Conservation (phyloP, 2,329 filamentous ascomycete genomes). For the Cercospora zeae-maydis region DNA sequence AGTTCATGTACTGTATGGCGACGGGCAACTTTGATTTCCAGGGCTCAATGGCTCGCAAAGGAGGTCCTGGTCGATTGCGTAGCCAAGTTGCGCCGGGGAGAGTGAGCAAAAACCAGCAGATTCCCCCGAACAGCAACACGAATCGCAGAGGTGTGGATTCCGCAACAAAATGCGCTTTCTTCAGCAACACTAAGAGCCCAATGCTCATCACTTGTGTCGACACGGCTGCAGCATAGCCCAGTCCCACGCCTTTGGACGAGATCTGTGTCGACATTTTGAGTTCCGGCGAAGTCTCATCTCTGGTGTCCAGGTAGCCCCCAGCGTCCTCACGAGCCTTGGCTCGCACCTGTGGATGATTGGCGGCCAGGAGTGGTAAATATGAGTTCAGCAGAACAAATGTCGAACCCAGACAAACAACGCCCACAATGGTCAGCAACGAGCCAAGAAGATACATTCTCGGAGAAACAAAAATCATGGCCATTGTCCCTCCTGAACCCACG, state of each 20-base stretch:
- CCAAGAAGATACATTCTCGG: constrained; percentile 74
- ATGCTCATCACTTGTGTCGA: constrained; percentile 77
- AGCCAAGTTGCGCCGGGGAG: constrained; percentile 82
- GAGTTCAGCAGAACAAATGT: constrained; percentile 95
- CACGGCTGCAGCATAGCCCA: constrained; percentile 80
- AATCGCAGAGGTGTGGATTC: constrained; percentile 72
- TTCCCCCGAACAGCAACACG: constrained; percentile 74
- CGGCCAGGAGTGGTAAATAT: constrained; percentile 80
- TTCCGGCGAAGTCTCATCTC: constrained; percentile 52
- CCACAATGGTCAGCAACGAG: constrained; percentile 74
- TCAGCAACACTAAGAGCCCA: constrained; percentile 60
- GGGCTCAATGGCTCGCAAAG: constrained; percentile 51
- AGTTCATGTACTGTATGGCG: constrained; percentile 63
- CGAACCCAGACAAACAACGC: constrained; percentile 88
- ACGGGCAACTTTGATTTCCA: constrained; percentile 20
- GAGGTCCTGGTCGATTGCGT: constrained; percentile 62
- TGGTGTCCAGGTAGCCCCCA: not conserved
- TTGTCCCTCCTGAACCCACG: constrained; percentile 70
- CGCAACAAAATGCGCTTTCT: constrained; percentile 61
- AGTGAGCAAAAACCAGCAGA: constrained; percentile 86
- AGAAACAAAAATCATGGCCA: constrained; percentile 74
- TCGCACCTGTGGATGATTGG: constrained; percentile 63
- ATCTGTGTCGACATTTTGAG: constrained; percentile 78
- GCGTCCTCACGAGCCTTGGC: not conserved
- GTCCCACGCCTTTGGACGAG: constrained; percentile 82